A percentile compares a stretch with the other conserved stretches of the same genome.
phyloP scores from a whole-genome alignment of 2,329 filamentous ascomycete genomes.

The Ascochyta pisi region DNA sequence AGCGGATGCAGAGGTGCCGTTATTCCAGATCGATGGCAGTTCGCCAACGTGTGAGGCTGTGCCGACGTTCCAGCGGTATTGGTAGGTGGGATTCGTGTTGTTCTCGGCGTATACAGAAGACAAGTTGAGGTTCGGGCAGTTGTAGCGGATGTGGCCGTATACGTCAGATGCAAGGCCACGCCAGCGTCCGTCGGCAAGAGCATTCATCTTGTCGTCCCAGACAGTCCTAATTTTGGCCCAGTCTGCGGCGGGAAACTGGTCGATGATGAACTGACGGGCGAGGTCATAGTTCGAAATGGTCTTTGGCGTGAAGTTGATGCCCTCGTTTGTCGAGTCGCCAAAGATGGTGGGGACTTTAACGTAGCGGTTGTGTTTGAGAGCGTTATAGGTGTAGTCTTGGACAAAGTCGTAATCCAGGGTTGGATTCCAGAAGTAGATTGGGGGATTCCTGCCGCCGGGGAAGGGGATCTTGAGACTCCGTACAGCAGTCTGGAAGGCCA shows the following conservation, averaged over 20 bases:
- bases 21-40: constrained; percentile 48
- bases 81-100: constrained; percentile 48
- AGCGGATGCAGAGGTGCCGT: constrained; percentile 38
- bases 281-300: constrained; percentile 41
- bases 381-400: constrained; percentile 48
- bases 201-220: constrained; percentile 42
- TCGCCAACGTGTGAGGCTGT: constrained; percentile 49
- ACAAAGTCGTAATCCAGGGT: constrained; percentile 53
- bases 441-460: constrained; percentile 42
- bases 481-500: constrained; percentile 48
- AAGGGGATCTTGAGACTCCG: constrained; percentile 46
- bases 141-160: constrained; percentile 59
- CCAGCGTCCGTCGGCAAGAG: constrained; percentile 32
- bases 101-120: constrained; percentile 42
- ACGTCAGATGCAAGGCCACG: constrained; percentile 49
- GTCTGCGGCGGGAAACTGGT: constrained; percentile 49
- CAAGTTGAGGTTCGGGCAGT: constrained; percentile 55
- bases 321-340: constrained; percentile 56
- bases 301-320: constrained; percentile 50
- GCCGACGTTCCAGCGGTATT: constrained; percentile 58
- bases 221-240: constrained; percentile 35
- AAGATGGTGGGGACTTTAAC: constrained; percentile 53
- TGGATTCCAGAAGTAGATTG: constrained; percentile 53
- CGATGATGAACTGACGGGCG: constrained; percentile 47
- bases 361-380: constrained; percentile 47